phyloP scores from a whole-genome alignment of 75 land plant species.

The Adiantum capillusveneris region DNA sequence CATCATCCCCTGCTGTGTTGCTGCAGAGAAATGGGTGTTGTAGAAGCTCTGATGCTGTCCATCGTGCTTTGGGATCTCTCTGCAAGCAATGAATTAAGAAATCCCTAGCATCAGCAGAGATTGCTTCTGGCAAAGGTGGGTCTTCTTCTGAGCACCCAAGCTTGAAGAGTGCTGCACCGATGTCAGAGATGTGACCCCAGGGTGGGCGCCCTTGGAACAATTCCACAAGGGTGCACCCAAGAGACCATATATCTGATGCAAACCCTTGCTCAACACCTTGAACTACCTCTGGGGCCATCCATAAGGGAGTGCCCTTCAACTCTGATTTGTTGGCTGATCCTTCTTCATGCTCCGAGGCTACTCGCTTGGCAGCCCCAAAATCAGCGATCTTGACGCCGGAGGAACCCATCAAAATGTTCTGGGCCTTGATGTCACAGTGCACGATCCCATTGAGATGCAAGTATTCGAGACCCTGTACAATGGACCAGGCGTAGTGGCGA shows the following conservation, averaged over 20 bases:
- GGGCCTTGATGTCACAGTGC: no score
- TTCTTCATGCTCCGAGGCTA: no score
- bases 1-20: background rate
- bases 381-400: no score
- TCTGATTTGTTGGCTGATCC: no score
- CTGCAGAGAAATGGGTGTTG: slow-evolving; percentile 38
- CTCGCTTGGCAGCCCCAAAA: slow-evolving; percentile 48
- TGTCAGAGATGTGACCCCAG: slow-evolving; percentile 23
- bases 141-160: slow-evolving; percentile 41
- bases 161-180: slow-evolving; percentile 12
- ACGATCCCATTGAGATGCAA: no score
- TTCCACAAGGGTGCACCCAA: slow-evolving; percentile 71
- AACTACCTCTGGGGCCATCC: no score
- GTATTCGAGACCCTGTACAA: no score
- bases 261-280: no score
- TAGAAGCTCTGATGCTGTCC: slow-evolving; percentile 52
- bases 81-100: slow-evolving; percentile 31
- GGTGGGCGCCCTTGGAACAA: slow-evolving; percentile 49
- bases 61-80: no score
- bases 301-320: no score
- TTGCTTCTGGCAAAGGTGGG: slow-evolving; percentile 30
- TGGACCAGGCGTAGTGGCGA: slow-evolving; percentile 14
- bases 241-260: slow-evolving; percentile 58
- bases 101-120: slow-evolving; percentile 52
- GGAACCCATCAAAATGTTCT: no score